phyloP scores from a whole-genome alignment of 345 rosid species.

The Garcia nutans region DNA sequence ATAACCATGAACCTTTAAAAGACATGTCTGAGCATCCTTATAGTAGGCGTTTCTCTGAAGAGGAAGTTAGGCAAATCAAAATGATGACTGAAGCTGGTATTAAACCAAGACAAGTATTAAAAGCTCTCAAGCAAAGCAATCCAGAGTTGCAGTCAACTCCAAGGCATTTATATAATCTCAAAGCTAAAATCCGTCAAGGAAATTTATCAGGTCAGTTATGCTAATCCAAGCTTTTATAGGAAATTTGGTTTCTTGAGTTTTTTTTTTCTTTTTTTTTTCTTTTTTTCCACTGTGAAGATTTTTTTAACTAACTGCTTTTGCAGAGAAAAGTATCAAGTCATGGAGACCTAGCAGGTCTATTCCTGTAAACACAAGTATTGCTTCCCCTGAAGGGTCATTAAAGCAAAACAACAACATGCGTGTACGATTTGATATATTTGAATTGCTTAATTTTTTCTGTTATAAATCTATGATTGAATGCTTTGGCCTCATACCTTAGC shows the following conservation, averaged over 20 bases:
- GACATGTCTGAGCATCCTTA: slow-evolving; percentile 55
- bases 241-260: not conserved
- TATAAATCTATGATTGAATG: not conserved
- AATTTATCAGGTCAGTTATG: slow-evolving; percentile 33
- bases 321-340: slow-evolving; percentile 40
- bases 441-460: not conserved
- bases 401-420: slow-evolving; percentile 23
- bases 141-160: slow-evolving; percentile 51
- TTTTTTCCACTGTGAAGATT: not conserved
- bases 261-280: too few species aligned
- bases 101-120: slow-evolving; percentile 50
- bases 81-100: slow-evolving; percentile 47
- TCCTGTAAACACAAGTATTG: slow-evolving; percentile 18
- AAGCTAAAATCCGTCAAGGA: slow-evolving; percentile 52
- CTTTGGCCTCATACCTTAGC: not conserved
- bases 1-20: slow-evolving; percentile 46
- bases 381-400: slow-evolving; percentile 21
- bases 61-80: slow-evolving; percentile 45
- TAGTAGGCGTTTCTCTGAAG: slow-evolving; percentile 49
- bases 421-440: slow-evolving; percentile 28
- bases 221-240: not conserved
- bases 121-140: slow-evolving; percentile 42
- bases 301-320: slow-evolving; percentile 4
- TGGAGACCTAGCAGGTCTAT: slow-evolving; percentile 40
- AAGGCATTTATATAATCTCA: slow-evolving; percentile 49